Base-by-base conservation (phyloP, 2,329 filamentous ascomycete genomes). In the Sporothrix humicola region DNA sequence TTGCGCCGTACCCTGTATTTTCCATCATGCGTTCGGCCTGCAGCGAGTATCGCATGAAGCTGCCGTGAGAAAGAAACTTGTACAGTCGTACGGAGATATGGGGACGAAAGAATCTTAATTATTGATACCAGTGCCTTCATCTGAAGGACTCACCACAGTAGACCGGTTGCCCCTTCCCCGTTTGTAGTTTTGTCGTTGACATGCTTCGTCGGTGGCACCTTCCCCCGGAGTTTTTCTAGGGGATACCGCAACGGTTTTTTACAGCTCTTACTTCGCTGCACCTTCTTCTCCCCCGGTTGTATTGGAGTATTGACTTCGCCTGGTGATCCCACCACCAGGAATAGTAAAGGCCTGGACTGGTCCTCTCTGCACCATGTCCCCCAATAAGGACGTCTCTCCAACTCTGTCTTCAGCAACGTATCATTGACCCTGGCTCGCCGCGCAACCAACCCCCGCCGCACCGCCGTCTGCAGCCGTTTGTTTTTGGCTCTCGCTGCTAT, bases 361-460 rank as follows among this genome's bases (percentile, higher is more conserved):
- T 26, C 42, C 42, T 66, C 56, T 66, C 31, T 66, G n/a, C 61
- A 48, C 58, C 48, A 12, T n/a, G 5, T 23, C 20, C 48, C 31
- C 66, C 66, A 20, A 68, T 52, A 69, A 69, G 48, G 42, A 26
- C 5, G 15, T 12, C 8, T 54, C 65, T 52, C 52, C 4, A 13
- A 44, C 66, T 23, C 23, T 44, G n/a, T 71, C 69, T 71, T 44
- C 52, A 58, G 50, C 52, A 59, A 71, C 42, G 69, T 63, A 59
- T 63, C 54, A 59, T 56, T 44, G 69, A 48, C 69, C 69, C 69
- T 71, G 69, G 50, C 52, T 70, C 37, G 52, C 52, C 8, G 42
- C 37, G n/a, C 66, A 46, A 59, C 31, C 58, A 37, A 23, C 61
- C 44, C 12, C 59, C 37, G 59, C 61, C 61, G 61, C 61, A 66